Conservation (phyloP, 2,329 filamentous ascomycete genomes). For the Didymella lethalis region DNA sequence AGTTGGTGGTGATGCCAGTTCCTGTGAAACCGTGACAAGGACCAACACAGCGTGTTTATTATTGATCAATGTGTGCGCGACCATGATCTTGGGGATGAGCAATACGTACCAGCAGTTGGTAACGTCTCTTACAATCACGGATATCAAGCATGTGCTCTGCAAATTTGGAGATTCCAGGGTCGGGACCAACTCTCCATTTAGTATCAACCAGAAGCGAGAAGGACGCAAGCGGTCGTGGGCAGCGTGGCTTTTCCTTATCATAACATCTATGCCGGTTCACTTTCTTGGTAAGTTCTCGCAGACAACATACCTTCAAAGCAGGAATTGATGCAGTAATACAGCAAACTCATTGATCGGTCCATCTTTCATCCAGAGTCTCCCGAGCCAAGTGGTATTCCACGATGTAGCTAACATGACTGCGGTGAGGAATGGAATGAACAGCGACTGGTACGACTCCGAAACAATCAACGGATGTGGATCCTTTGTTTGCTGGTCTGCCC, state of each 20-base stretch:
- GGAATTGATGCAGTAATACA: not conserved
- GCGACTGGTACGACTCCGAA: not conserved
- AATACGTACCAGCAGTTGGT: constrained; percentile 47
- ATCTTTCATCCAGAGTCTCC: constrained; percentile 28
- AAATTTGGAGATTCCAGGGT: constrained; percentile 44
- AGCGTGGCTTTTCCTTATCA: constrained; percentile 39
- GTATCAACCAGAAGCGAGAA: constrained; percentile 39
- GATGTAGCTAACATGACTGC: constrained; percentile 8
- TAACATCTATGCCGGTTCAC: constrained; percentile 37
- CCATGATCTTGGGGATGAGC: constrained; percentile 44
- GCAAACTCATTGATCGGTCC: constrained; percentile 43
- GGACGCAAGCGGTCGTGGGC: constrained; percentile 36
- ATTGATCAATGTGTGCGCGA: constrained; percentile 42
- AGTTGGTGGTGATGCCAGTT: constrained; percentile 28
- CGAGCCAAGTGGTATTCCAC: constrained; percentile 24
- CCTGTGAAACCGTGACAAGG: constrained; percentile 31
- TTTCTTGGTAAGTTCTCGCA: constrained; percentile 28
- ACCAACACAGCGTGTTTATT: constrained; percentile 36
- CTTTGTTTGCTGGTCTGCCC: constrained; percentile 34
- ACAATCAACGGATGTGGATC: not conserved
- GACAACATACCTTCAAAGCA: not conserved
- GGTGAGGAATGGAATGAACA: too few relatives aligned
- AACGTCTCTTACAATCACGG: constrained; percentile 36
- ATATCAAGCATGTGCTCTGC: constrained; percentile 36
- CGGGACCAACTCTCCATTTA: constrained; percentile 46